phyloP scores from a whole-genome alignment of 2,329 filamentous ascomycete genomes.

The Sporothrix inflata region DNA sequence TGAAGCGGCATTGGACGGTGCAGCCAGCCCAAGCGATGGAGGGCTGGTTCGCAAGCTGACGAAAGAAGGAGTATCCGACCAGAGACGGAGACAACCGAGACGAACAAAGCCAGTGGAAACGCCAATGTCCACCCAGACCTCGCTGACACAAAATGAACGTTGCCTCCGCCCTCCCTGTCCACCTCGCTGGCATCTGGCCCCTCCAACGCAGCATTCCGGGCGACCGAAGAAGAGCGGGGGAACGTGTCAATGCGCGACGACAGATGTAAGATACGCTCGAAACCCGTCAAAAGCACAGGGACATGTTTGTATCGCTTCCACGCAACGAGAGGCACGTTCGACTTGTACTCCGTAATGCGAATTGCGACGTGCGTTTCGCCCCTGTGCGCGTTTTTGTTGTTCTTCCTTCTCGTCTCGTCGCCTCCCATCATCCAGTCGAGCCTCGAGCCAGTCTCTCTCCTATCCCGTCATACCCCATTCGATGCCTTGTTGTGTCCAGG shows the following conservation, averaged over 20 bases:
- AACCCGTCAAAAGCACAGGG: not conserved
- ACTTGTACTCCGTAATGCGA: not conserved
- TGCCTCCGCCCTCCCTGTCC: constrained; percentile 18
- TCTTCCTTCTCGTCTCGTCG: not conserved
- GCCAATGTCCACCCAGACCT: not conserved
- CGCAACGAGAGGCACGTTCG: not conserved
- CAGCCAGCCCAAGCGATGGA: not conserved
- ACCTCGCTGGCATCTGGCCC: not conserved
- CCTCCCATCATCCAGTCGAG: not conserved
- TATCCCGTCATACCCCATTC: not conserved
- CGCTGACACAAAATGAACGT: constrained; percentile 13
- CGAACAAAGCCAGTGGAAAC: not conserved
- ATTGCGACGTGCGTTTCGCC: constrained; percentile 2
- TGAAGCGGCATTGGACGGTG: not conserved
- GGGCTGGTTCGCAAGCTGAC: not conserved
- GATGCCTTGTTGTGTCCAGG: not conserved
- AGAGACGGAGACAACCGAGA: not conserved
- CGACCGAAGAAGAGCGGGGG: constrained; percentile 20
- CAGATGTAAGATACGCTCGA: not conserved
- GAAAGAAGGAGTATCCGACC: not conserved
- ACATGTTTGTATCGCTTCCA: not conserved
- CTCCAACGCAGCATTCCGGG: constrained; percentile 22
- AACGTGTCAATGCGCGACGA: not conserved
- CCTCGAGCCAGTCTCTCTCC: not conserved
- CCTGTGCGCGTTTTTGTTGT: not conserved